Conservation (phyloP, 495 filamentous ascomycete genomes). For the Penicillium simplicissimum region DNA sequence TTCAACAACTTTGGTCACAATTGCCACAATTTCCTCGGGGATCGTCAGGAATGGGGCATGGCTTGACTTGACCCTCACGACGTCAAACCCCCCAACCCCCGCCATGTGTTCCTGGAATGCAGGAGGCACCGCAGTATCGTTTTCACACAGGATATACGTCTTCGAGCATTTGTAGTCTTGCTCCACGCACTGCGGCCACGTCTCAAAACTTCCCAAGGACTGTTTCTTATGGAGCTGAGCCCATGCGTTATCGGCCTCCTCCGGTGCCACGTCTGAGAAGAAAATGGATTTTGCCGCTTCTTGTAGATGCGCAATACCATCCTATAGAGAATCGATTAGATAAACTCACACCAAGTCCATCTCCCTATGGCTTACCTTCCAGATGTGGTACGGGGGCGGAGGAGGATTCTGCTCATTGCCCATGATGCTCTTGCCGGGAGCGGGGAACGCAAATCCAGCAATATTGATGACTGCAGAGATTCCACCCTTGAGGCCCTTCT, state of each 20-base stretch:
- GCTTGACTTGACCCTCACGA: conserved; percentile 1
- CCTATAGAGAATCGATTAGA: not conserved
- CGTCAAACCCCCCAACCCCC: not conserved
- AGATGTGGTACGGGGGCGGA: conserved; percentile 11
- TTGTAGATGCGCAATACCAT: conserved; percentile 8
- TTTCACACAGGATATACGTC: conserved; percentile 10
- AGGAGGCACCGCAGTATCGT: conserved; percentile 5
- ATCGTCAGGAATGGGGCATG: not conserved
- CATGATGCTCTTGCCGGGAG: conserved; percentile 9
- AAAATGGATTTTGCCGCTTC: conserved; percentile 6
- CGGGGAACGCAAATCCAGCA: conserved; percentile 18
- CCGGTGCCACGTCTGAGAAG: conserved; percentile 1
- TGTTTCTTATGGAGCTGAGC: conserved; percentile 1
- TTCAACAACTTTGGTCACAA: not conserved
- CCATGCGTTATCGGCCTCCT: conserved; percentile 11
- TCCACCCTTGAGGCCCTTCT: conserved; percentile 15
- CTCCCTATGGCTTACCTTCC: not conserved
- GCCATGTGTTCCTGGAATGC: conserved; percentile 11
- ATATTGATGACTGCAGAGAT: conserved; percentile 14
- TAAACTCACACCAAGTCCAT: not conserved
- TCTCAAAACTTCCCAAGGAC: not conserved
- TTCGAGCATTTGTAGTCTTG: not conserved
- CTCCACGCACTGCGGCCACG: conserved; percentile 6
- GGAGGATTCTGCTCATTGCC: conserved; percentile 10
- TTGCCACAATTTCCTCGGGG: not conserved